phyloP scores from a whole-genome alignment of 192 early-diverging fungal species.

The Entomortierella lignicola region DNA sequence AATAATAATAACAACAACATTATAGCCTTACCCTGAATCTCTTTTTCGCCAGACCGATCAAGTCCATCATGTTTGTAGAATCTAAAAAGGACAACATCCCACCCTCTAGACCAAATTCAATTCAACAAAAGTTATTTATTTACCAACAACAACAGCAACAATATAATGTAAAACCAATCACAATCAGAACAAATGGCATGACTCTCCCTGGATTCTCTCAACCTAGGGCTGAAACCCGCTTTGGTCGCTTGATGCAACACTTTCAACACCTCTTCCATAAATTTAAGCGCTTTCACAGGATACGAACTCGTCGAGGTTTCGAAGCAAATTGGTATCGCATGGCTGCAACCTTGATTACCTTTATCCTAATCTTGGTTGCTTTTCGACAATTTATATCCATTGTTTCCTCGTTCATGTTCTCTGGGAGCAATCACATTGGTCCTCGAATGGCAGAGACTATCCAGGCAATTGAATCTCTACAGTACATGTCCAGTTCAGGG shows the following conservation, averaged over 20 bases:
- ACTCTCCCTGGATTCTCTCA: constrained; percentile 29
- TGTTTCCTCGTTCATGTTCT: constrained; percentile 7
- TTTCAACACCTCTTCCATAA: constrained; percentile 25
- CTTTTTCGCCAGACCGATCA: too few species aligned
- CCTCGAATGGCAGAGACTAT: constrained; percentile 48
- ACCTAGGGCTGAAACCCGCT: constrained; percentile 10
- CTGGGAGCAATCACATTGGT: constrained; percentile 4
- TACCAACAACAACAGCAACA: constrained; percentile 21
- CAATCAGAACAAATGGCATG: constrained; percentile 42
- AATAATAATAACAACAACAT: too few species aligned
- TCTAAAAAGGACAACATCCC: constrained; percentile 2
- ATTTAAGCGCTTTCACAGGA: constrained; percentile 35
- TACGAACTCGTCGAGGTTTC: constrained; percentile 35
- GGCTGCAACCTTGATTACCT: neutral
- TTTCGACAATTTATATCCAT: constrained; percentile 12
- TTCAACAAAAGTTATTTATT: constrained; percentile 17
- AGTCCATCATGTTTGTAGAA: neutral
- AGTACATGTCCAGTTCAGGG: constrained; percentile 35
- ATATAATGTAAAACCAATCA: constrained; percentile 49
- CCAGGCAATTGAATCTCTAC: constrained; percentile 25
- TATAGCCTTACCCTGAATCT: too few species aligned
- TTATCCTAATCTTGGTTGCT: constrained; percentile 12
- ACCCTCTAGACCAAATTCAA: constrained; percentile 21
- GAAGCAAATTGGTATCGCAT: constrained; percentile 44
- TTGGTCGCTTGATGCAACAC: constrained; percentile 10